Evolutionary conservation across 345 rosid genomes (phyloP).

Genomic region (Linum trigynum): DNA sequence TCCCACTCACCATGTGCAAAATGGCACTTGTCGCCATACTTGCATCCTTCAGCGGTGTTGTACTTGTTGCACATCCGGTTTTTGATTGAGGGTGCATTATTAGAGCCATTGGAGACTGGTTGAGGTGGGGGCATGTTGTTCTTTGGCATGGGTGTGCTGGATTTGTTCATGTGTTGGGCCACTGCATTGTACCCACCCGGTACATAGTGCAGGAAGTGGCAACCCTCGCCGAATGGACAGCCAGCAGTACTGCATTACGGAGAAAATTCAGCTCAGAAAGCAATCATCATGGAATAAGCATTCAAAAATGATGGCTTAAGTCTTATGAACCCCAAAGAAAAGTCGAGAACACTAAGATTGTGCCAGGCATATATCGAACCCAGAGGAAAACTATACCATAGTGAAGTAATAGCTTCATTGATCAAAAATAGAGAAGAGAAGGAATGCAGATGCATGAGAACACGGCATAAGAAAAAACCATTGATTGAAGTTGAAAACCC

Average conservation of each 20-base stretch:
- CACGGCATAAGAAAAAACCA: too few relatives aligned
- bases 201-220: conserved; percentile 90
- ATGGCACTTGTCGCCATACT: conserved; percentile 74
- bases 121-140: conserved; percentile 40
- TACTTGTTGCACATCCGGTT: conserved; percentile 58
- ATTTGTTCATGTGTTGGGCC: conserved; percentile 56
- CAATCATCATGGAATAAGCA: background rate
- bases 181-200: conserved; percentile 94
- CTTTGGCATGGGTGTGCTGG: conserved; percentile 42
- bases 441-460: too few relatives aligned
- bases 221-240: conserved; percentile 95
- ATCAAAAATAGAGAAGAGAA: too few relatives aligned
- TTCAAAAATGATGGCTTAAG: background rate
- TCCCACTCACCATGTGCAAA: conserved; percentile 88
- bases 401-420: too few relatives aligned
- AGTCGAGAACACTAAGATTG: background rate
- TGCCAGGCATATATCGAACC: background rate
- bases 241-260: conserved; percentile 74
- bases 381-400: background rate
- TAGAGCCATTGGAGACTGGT: conserved; percentile 32
- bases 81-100: conserved; percentile 48
- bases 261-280: background rate
- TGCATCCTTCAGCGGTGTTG: conserved; percentile 75
- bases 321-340: background rate
- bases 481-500: too few relatives aligned